Base-by-base conservation (phyloP, 495 filamentous ascomycete genomes). In the Penicillium macrosclerotiorum region DNA sequence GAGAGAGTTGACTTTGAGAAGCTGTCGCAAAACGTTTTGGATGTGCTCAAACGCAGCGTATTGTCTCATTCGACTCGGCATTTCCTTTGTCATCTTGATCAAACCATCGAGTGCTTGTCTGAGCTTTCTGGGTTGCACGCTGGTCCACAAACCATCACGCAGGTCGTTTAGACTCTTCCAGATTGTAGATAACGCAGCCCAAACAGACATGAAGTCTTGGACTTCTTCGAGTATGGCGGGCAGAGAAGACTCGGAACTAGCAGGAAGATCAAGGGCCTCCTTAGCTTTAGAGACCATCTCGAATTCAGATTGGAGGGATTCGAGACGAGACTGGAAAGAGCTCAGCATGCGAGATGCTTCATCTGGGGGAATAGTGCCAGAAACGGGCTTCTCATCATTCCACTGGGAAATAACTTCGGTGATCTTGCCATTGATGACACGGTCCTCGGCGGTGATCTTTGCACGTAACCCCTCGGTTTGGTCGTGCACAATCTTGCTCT, bases 11-110 rank as follows among this genome's bases (percentile, higher is more conserved):
- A 91, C 87, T 64, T 95, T 96, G 54, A 96, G 74, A 17, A 91
- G 73, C 54, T 88, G 80, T 7, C 89, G 86, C n/a, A 97, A 78
- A 19, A 92, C 84, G 47, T 82, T 87, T 57, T 99, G 93, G 24
- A 97, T 88, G 56, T 99, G 91, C 65, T 97, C 93, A 63, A 99
- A 99, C 9, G 93, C 94, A 51, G 93, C 93, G 65, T 99, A 99
- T 57, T 99, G 93, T 36, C 93, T 83, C 94, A 97, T 99, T 33
- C 93, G 83, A 65, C 89, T 95, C 0, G 93, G 93, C 93, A 99
- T 99, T 47, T 97, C 91, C 72, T 95, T 99, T 35, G 90, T 96
- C 85, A 95, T 93, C 70, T 95, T 95, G 60, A 96, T 88, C 22
- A 97, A 76, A 26, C 83, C 81, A 59, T 99, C 93, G 37, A 99